phyloP scores from a whole-genome alignment of 176 grass and related monocot genomes.

The Eragrostis curvula region DNA sequence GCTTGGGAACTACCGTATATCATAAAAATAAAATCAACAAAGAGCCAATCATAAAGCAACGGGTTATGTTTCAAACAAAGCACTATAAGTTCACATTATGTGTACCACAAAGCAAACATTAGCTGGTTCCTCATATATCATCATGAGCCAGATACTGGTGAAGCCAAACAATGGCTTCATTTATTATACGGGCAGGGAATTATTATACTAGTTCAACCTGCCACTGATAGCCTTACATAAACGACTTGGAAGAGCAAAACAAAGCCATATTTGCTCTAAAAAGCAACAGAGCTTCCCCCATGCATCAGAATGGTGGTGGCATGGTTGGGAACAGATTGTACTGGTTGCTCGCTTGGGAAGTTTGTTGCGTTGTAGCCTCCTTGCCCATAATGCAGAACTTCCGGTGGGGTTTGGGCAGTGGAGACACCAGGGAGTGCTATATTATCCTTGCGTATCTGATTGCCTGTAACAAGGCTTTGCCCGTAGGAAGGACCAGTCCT shows the following conservation, averaged over 20 bases:
- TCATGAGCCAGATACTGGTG: neutral
- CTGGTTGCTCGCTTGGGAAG: neutral
- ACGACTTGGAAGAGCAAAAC: neutral
- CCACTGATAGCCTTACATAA: slow-evolving; percentile 15
- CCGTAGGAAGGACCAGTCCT: neutral
- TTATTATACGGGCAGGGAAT: neutral
- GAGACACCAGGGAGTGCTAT: neutral
- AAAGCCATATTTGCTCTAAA: neutral
- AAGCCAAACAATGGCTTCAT: slow-evolving; percentile 22
- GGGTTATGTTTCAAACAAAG: neutral
- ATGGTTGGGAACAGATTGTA: neutral
- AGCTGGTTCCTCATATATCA: neutral
- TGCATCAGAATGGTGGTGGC: slow-evolving; percentile 13
- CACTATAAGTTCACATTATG: neutral
- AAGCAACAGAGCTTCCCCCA: neutral
- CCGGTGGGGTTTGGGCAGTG: neutral
- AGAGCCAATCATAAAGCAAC: neutral
- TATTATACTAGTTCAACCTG: slow-evolving; percentile 13
- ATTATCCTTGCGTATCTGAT: neutral
- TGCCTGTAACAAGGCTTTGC: neutral
- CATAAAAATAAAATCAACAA: neutral
- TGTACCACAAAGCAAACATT: slow-evolving; percentile 28
- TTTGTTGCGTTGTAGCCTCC: neutral
- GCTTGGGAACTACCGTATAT: neutral
- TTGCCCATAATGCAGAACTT: neutral